phyloP scores from a whole-genome alignment of 2,329 filamentous ascomycete species.

The Trichophyton simii region DNA sequence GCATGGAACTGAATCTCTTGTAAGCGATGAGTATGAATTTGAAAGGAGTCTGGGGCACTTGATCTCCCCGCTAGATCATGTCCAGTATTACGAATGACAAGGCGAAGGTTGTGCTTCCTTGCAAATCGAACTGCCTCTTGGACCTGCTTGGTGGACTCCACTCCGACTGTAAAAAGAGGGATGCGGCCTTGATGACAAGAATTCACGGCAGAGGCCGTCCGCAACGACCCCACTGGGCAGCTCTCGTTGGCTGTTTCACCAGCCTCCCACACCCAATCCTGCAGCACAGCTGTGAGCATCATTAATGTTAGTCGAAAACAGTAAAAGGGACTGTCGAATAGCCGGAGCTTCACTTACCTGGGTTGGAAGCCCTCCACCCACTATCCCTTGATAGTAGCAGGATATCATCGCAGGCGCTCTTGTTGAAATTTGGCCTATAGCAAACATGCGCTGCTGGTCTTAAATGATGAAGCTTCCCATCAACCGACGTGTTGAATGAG shows the following conservation, averaged over 20 bases:
- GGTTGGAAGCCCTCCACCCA: constrained; percentile 5
- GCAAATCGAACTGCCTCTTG: constrained; percentile 19
- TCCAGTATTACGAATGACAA: constrained; percentile 44
- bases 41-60: constrained; percentile 43
- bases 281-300: neutral
- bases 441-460: constrained; percentile 7
- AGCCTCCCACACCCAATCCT: neutral
- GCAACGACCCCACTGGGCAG: constrained; percentile 1
- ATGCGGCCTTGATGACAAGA: constrained; percentile 8
- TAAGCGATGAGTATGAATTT: constrained; percentile 23
- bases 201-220: neutral
- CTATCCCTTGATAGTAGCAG: neutral
- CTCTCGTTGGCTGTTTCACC: neutral
- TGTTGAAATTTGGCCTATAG: constrained; percentile 1
- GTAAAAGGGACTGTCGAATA: neutral
- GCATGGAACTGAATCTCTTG: constrained; percentile 13
- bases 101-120: constrained; percentile 23
- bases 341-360: neutral
- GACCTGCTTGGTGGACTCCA: constrained; percentile 8
- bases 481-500: constrained; percentile 3
- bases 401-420: constrained; percentile 5
- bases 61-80: constrained; percentile 44
- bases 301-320: neutral
- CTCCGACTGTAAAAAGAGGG: constrained; percentile 5
- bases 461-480: constrained; percentile 4